Evolutionary conservation across 768 basidiomycete species (phyloP).

Genomic region (Tylopilus felleus): DNA sequence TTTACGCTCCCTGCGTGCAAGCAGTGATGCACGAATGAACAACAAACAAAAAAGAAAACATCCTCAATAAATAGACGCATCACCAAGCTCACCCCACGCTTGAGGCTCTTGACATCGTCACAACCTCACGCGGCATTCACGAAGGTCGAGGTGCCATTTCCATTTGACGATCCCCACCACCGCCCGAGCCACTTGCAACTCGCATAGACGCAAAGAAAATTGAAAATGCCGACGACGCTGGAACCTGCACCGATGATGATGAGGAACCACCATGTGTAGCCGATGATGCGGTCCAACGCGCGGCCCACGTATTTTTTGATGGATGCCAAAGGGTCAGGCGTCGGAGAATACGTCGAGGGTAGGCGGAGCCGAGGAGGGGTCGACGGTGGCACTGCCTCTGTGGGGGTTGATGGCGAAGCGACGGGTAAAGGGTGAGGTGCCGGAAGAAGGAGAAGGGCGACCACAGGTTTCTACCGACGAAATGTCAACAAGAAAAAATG

Average conservation of each 20-base stretch:
- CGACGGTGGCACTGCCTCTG: conserved; percentile 23
- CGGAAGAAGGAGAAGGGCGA: conserved; percentile 66
- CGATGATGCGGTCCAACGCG: conserved; percentile 67
- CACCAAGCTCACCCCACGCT: neutral
- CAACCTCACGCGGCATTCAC: conserved; percentile 16
- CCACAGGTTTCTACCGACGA: conserved; percentile 74
- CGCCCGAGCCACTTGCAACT: conserved; percentile 61
- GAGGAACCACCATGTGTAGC: conserved; percentile 76
- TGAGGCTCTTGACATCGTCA: no score
- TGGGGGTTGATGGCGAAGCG: conserved; percentile 8
- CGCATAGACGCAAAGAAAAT: conserved; percentile 64
- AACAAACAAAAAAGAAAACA: neutral
- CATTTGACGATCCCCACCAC: conserved; percentile 11
- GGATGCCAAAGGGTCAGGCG: conserved; percentile 49
- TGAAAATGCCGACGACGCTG: conserved; percentile 63
- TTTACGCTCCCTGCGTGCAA: neutral
- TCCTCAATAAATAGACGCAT: neutral
- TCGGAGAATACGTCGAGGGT: conserved; percentile 47
- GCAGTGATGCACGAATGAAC: neutral
- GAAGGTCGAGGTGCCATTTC: conserved; percentile 2
- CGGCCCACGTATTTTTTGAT: conserved; percentile 67
- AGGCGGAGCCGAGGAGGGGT: conserved; percentile 45
- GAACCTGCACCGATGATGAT: conserved; percentile 77
- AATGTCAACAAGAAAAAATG: neutral
- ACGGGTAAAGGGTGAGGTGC: conserved; percentile 29